Evolutionary conservation across 441 rosid genomes (phyloP).

Genomic region (Codiaeum variegatum): DNA sequence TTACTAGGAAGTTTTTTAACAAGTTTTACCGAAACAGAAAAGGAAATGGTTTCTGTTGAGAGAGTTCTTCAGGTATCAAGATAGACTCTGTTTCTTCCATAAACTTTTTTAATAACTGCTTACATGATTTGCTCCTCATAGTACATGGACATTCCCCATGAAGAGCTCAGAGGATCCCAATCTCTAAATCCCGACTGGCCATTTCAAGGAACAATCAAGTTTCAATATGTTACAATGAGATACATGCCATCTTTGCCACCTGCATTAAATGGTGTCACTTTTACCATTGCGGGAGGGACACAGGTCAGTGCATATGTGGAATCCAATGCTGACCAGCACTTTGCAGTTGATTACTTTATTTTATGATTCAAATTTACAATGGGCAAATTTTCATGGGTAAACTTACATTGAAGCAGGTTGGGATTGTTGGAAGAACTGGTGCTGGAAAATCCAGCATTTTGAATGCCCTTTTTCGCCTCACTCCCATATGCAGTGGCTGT

Average conservation of each 20-base stretch:
- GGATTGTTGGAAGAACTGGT: constrained; percentile 94
- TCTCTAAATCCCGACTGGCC: constrained; percentile 65
- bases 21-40: constrained; percentile 95
- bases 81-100: constrained; percentile 9
- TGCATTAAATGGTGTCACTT: constrained; percentile 56
- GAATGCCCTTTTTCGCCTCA: constrained; percentile 88
- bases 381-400: constrained; percentile 2
- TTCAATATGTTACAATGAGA: constrained; percentile 76
- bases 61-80: constrained; percentile 75
- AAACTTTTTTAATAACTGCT: constrained; percentile 12
- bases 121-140: constrained; percentile 28
- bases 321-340: constrained; percentile 9
- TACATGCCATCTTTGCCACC: constrained; percentile 72
- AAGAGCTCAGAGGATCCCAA: constrained; percentile 53
- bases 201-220: constrained; percentile 59
- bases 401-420: constrained; percentile 51
- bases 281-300: constrained; percentile 62
- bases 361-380: constrained; percentile 1
- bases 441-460: constrained; percentile 92
- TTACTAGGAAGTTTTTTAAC: constrained; percentile 81
- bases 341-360: constrained; percentile 11
- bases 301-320: constrained; percentile 42
- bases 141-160: constrained; percentile 96
- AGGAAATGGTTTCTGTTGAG: constrained; percentile 95
- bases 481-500: constrained; percentile 56